Evolutionary conservation across 768 basidiomycete genomes (phyloP).

Genomic region (Xanthoconium purpureum): DNA sequence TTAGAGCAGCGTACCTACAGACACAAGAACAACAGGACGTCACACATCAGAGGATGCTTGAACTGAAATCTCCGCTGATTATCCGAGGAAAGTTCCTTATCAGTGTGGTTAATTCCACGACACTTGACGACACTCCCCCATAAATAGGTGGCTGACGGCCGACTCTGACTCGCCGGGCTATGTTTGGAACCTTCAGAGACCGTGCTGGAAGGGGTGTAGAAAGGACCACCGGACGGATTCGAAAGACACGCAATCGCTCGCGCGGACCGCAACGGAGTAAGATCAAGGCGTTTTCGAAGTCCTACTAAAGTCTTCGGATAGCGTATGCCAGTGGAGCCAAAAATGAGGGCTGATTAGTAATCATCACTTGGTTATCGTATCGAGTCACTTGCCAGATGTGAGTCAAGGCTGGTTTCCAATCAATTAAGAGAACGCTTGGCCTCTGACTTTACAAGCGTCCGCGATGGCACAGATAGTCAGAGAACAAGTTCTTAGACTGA

Average conservation of each 20-base stretch:
- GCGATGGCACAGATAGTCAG: constrained; percentile 55
- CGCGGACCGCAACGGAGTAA: background rate
- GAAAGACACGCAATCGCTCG: background rate
- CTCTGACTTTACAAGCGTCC: background rate
- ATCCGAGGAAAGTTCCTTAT: background rate
- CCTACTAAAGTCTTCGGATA: background rate
- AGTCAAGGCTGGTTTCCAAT: constrained; percentile 6
- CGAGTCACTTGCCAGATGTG: background rate
- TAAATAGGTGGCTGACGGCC: background rate
- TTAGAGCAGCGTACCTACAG: background rate
- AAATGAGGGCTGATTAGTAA: constrained; percentile 12
- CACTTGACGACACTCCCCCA: background rate
- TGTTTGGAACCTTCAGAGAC: background rate
- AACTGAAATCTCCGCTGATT: background rate
- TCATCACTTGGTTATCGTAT: background rate
- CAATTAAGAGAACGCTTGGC: background rate
- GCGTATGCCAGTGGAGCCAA: background rate
- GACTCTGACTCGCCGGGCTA: background rate
- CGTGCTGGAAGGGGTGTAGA: background rate
- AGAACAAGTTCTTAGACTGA: constrained; percentile 48
- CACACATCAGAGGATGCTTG: background rate
- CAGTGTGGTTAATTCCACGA: background rate
- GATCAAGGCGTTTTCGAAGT: background rate
- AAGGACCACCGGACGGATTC: background rate
- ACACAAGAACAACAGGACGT: background rate